Evolutionary conservation across 768 basidiomycete genomes (phyloP).

Genomic region (Tylopilus felleus): DNA sequence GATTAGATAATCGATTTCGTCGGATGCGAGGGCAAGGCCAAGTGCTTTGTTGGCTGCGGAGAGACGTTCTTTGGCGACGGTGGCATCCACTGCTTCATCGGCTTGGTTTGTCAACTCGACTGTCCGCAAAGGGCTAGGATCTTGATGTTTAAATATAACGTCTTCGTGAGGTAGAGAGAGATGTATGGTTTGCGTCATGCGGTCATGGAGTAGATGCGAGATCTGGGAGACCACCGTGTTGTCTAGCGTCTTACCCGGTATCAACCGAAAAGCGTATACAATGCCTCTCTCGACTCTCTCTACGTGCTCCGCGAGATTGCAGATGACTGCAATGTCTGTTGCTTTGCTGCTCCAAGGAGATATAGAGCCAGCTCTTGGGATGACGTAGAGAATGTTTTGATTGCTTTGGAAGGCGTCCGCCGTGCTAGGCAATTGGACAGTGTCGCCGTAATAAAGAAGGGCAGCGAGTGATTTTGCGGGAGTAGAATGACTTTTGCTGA

Average conservation of each 20-base stretch:
- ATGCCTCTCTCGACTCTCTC: constrained; percentile 85
- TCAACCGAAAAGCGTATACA: constrained; percentile 58
- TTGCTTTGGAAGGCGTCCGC: constrained; percentile 29
- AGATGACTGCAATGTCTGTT: constrained; percentile 88
- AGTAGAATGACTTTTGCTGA: constrained; percentile 42
- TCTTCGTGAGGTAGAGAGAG: constrained; percentile 55
- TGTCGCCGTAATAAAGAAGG: constrained; percentile 84
- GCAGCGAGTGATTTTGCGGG: constrained; percentile 56
- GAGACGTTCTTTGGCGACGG: constrained; percentile 59
- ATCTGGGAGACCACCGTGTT: constrained; percentile 50
- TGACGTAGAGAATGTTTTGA: constrained; percentile 60
- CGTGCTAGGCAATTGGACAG: constrained; percentile 50
- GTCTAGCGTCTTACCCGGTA: constrained; percentile 39
- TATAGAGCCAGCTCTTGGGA: constrained; percentile 85
- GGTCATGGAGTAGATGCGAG: constrained; percentile 79
- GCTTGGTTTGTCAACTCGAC: constrained; percentile 52
- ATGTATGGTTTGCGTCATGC: constrained; percentile 89
- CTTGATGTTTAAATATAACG: constrained; percentile 55
- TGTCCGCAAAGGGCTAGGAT: constrained; percentile 64
- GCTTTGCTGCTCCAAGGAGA: constrained; percentile 99
- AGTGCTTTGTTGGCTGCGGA: constrained; percentile 74
- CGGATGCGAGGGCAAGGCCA: constrained; percentile 84
- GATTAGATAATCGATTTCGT: constrained; percentile 92
- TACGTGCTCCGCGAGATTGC: constrained; percentile 69
- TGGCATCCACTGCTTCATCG: constrained; percentile 22